These are phyloP conservation scores for Thalassiosira oceanica DNA, from an alignment of 352 stramenopile genomes.

Conservation along the genomic window DNA sequence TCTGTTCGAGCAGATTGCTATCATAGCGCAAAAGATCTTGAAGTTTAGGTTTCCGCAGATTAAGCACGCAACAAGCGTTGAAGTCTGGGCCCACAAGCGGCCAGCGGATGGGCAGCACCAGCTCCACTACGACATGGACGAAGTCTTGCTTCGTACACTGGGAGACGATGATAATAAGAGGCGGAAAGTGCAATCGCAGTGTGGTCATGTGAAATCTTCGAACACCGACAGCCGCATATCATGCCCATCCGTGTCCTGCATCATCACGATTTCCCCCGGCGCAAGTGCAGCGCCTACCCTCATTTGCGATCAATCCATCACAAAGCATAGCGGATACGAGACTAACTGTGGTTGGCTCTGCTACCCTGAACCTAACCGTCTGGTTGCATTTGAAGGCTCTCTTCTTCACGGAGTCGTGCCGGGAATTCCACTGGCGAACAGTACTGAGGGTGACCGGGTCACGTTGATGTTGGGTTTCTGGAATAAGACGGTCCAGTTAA, in stretches of 20 bases:
- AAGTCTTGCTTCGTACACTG: constrained; percentile 23
- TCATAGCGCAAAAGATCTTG: constrained; percentile 26
- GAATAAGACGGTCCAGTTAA: not conserved
- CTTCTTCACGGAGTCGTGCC: constrained; percentile 52
- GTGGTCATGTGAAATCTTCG: not conserved
- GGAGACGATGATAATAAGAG: constrained; percentile 4
- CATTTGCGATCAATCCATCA: constrained; percentile 39
- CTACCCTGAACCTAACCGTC: constrained; percentile 42
- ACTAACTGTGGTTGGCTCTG: constrained; percentile 37
- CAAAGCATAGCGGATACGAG: not conserved
- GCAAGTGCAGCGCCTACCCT: constrained; percentile 33
- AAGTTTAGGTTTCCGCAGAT: constrained; percentile 22
- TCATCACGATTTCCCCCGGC: constrained; percentile 45
- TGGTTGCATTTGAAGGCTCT: constrained; percentile 48
- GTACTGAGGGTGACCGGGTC: constrained; percentile 11
- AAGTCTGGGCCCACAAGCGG: constrained; percentile 49
- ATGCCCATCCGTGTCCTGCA: constrained; percentile 41
- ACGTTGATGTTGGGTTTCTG: constrained; percentile 51
- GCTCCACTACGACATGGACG: constrained; percentile 56
- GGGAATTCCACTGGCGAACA: constrained; percentile 15
- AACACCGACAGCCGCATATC: constrained; percentile 8
- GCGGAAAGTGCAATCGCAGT: not conserved
- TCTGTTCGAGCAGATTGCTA: constrained; percentile 37
- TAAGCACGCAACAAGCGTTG: constrained; percentile 32
- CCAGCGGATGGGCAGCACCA: constrained; percentile 40